phyloP scores from a whole-genome alignment of 2,329 filamentous ascomycete genomes.

The Macroventuria anomochaeta region DNA sequence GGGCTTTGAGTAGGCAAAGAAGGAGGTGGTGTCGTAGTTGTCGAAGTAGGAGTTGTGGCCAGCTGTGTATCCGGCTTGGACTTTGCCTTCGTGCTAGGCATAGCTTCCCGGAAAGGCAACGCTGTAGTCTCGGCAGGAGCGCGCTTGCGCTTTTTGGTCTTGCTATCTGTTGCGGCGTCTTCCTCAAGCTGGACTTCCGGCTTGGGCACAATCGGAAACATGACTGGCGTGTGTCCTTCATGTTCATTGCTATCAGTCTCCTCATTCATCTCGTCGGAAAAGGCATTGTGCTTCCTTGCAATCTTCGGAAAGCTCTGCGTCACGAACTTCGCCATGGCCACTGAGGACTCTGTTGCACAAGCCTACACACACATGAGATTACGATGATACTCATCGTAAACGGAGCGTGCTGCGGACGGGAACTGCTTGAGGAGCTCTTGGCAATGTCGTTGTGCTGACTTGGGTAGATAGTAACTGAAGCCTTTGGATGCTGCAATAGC shows the following conservation, averaged over 20 bases:
- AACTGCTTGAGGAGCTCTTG: not conserved
- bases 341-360: slow-evolving; percentile 1
- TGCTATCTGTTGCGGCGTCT: not conserved
- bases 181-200: not conserved
- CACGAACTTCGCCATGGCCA: slow-evolving; percentile 3
- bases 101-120: not conserved
- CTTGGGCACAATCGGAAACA: slow-evolving; percentile 1
- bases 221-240: not conserved
- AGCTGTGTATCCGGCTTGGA: not conserved
- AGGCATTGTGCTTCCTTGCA: not conserved
- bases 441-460: not conserved
- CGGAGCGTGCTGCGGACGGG: not conserved
- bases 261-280: slow-evolving; percentile 5
- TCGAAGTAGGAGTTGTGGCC: not conserved
- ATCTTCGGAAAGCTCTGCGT: not conserved
- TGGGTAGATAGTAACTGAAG: slow-evolving; percentile 13
- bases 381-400: slow-evolving; percentile 11
- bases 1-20: not conserved
- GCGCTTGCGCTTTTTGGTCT: not conserved
- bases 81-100: not conserved
- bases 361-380: slow-evolving; percentile 10
- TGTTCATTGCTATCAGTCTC: slow-evolving; percentile 1
- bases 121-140: not conserved
- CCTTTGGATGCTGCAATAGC: slow-evolving; percentile 12
- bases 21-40: not conserved